Evolutionary conservation across 2,329 filamentous ascomycete genomes (phyloP), one percentile per base, ranked within the genome.

Genomic region (Fusarium nurragi): DNA sequence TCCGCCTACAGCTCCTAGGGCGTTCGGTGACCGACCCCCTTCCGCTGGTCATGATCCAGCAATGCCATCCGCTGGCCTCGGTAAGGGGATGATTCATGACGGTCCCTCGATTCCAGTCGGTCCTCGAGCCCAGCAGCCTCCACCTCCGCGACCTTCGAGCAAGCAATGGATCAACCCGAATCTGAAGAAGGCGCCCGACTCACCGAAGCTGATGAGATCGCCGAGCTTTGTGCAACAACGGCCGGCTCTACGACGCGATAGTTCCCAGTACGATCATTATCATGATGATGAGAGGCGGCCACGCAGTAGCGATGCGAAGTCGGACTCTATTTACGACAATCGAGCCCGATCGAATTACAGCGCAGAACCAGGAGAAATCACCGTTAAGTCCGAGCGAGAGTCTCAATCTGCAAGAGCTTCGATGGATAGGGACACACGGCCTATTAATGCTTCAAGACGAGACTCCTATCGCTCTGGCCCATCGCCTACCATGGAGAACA

Each of bases 101-200:
- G 80, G 79, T 54, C 79, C 80, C 10, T 73, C 80, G 8, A 84
- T 87, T 44, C 84, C 84, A 4, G 78, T 83, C 4, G 85, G 84
- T 11, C 84, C 84, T 30, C 81, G 85, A 32, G 81, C 81, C 16
- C 84, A 85, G 57, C 82, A 81, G 55, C 77, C 78, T 44, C 78
- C 79, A 7, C 65, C 64, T 10, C 65, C 64, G n/a, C 80, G 84
- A 8, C 80, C 83, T 16, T 84, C 83, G 1, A 86, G 84, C 70
- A 86, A 86, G 67, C 85, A 87, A 72, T 88, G 85, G 85, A 83
- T 85, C 55, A 86, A 86, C 47, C 83, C 84, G 5, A 81, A 79
- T 25, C 67, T 84, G 6, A 85, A 82, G 71, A 83, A 83, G 56
- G 74, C 76, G 0, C 81, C 83, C 3, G 83, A 84, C 18, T 86